phyloP scores from a whole-genome alignment of 169 alveolate genomes.

The Neospora caninum region DNA sequence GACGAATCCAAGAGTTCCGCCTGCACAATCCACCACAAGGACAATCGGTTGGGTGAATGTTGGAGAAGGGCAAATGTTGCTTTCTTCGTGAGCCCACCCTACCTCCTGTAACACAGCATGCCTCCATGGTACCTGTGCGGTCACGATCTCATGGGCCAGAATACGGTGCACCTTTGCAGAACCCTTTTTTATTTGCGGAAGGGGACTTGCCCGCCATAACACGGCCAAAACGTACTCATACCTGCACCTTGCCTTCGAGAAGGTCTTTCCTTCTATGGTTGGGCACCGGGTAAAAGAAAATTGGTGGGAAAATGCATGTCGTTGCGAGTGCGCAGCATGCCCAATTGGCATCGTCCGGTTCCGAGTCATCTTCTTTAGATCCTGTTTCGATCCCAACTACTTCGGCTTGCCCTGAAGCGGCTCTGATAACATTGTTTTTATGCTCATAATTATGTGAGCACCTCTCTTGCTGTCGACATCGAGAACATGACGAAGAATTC shows the following conservation, averaged over 20 bases:
- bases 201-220: too few relatives aligned
- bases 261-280: background rate
- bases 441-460: background rate
- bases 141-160: too few relatives aligned
- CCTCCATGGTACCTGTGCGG: too few relatives aligned
- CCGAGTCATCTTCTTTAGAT: background rate
- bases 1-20: background rate
- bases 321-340: background rate
- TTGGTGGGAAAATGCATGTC: background rate
- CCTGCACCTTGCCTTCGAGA: conserved; percentile 4
- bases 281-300: conserved; percentile 18
- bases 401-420: background rate
- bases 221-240: background rate
- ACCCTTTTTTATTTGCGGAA: too few relatives aligned
- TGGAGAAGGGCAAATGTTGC: background rate
- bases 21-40: background rate
- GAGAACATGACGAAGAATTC: background rate
- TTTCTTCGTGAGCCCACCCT: too few relatives aligned
- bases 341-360: background rate
- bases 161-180: too few relatives aligned
- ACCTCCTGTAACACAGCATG: too few relatives aligned
- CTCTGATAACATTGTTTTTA: too few relatives aligned
- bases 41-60: background rate
- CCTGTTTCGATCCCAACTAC: background rate
- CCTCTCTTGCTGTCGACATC: background rate